Percentiles rank a stretch among this genome's conserved stretches.
phyloP scores from a whole-genome alignment of 306 rosid genomes.

The Psophocarpus tetragonolobus region DNA sequence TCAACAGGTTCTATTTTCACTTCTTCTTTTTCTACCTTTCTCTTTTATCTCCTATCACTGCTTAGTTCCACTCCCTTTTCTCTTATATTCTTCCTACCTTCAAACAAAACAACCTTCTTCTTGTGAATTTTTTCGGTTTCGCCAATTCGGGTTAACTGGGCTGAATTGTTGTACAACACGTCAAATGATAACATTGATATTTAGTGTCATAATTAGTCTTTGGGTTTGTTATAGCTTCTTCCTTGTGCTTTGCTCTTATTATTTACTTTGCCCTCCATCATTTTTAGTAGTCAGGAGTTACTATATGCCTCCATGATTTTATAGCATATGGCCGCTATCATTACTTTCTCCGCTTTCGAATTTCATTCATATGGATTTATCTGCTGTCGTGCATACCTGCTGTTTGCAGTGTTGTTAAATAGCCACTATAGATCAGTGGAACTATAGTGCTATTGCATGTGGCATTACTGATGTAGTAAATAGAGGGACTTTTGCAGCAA shows the following conservation, averaged over 20 bases:
- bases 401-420: neutral
- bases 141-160: neutral
- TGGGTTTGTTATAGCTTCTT: conserved; percentile 1
- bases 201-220: neutral
- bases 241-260: neutral
- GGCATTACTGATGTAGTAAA: too few species aligned
- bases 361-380: neutral
- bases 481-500: too few species aligned
- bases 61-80: too few species aligned
- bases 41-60: too few species aligned
- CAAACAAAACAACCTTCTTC: too few species aligned
- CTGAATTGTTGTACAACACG: neutral
- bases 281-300: neutral
- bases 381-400: neutral
- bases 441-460: too few species aligned
- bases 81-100: too few species aligned
- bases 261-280: neutral
- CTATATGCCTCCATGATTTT: neutral
- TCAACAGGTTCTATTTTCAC: conserved; percentile 74
- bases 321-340: neutral
- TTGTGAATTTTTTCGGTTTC: conserved; percentile 17
- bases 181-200: neutral
- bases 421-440: neutral
- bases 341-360: neutral
- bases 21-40: too few species aligned